These are phyloP conservation scores for Zygosaccharomyces sapae DNA, from an alignment of 1,139 yeast genomes.

Conservation along the genomic window DNA sequence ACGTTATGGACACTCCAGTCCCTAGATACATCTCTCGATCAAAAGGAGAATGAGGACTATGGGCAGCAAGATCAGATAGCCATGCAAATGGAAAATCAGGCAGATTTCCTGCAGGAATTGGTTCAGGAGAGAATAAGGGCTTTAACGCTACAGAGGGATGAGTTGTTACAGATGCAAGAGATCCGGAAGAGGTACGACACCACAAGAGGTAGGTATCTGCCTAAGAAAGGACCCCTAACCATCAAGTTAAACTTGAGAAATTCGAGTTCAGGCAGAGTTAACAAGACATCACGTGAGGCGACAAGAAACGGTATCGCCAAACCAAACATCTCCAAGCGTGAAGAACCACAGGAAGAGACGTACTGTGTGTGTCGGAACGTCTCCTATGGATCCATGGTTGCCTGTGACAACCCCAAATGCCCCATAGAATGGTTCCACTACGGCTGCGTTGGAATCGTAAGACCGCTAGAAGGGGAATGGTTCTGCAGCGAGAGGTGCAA, in stretches of 20 bases:
- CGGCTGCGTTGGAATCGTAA: slow-evolving; percentile 74
- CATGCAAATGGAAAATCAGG: slow-evolving; percentile 17
- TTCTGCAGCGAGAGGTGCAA: slow-evolving; percentile 64
- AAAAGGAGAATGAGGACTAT: slow-evolving; percentile 15
- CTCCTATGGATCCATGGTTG: slow-evolving; percentile 88
- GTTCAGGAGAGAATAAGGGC: slow-evolving; percentile 16
- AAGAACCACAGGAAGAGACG: slow-evolving; percentile 26
- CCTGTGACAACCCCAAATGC: slow-evolving; percentile 81
- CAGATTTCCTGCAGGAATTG: slow-evolving; percentile 18
- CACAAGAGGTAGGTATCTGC: slow-evolving; percentile 8
- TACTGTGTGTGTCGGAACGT: slow-evolving; percentile 84
- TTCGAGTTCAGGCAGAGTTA: background rate
- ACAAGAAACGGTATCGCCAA: background rate
- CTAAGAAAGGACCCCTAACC: slow-evolving; percentile 7
- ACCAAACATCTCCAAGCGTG: slow-evolving; percentile 4
- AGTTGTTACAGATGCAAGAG: slow-evolving; percentile 17
- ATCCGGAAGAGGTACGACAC: slow-evolving; percentile 20
- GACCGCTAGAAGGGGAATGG: slow-evolving; percentile 84
- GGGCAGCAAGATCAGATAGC: slow-evolving; percentile 8
- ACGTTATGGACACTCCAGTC: slow-evolving; percentile 47
- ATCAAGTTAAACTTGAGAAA: slow-evolving; percentile 10
- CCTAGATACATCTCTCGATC: slow-evolving; percentile 33
- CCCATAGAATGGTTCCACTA: slow-evolving; percentile 82
- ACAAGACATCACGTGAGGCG: background rate
- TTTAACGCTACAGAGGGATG: slow-evolving; percentile 19